A percentile compares a stretch with the other conserved stretches of the same genome.
phyloP scores from a whole-genome alignment of 768 basidiomycete genomes.

The Candolleomyces efflorescens region DNA sequence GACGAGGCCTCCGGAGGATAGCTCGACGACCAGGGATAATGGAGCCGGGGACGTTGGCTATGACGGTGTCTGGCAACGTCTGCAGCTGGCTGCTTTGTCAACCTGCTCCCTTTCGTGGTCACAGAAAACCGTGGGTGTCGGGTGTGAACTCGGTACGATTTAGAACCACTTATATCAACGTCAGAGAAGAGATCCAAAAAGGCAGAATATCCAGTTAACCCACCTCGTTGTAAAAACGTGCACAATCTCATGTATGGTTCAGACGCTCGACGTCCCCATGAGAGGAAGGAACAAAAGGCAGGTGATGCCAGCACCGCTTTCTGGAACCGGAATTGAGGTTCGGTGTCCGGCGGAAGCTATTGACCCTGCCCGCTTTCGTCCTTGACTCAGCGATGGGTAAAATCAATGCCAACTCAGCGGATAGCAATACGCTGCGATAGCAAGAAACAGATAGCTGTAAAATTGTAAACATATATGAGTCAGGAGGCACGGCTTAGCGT shows the following conservation, averaged over 20 bases:
- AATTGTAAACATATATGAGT: no score
- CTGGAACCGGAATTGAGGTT: background rate
- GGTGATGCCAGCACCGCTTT: background rate
- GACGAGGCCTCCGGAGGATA: background rate
- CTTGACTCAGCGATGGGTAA: background rate
- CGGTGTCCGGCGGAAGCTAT: background rate
- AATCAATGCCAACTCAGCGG: no score
- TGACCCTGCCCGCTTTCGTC: background rate
- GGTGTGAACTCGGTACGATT: no score
- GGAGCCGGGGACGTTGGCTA: background rate
- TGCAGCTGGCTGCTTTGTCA: no score
- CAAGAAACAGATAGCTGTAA: no score
- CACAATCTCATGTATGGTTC: background rate
- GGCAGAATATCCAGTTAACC: background rate
- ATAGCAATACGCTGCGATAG: no score
- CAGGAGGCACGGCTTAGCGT: no score
- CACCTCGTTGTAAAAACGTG: constrained; percentile 1
- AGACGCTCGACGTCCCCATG: background rate
- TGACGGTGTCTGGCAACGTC: no score
- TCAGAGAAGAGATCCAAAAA: background rate
- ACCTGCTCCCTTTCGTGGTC: no score
- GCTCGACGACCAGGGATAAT: background rate
- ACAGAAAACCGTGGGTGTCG: no score
- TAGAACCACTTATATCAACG: background rate
- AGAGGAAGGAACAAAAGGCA: background rate